These are phyloP conservation scores for Candida anglica DNA, from an alignment of 805 yeast species.

Conservation along the genomic window DNA sequence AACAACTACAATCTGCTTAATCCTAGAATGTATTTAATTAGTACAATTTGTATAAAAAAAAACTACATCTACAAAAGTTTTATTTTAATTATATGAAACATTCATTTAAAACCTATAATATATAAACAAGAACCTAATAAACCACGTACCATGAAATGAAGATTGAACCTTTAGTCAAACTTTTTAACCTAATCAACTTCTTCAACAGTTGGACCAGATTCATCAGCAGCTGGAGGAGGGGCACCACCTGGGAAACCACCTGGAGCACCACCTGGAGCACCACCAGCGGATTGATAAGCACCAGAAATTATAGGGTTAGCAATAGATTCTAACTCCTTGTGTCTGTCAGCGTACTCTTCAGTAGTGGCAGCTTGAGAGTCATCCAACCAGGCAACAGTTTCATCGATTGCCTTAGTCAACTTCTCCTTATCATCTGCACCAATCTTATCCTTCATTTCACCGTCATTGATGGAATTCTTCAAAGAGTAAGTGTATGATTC, in stretches of 20 bases:
- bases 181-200: conserved; percentile 33
- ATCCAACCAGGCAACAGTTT: conserved; percentile 39
- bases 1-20: conserved; percentile 20
- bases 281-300: conserved; percentile 30
- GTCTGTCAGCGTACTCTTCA: conserved; percentile 37
- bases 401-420: conserved; percentile 39
- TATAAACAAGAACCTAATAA: too few relatives aligned
- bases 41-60: not conserved
- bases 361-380: conserved; percentile 34
- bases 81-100: too few relatives aligned
- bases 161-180: not conserved
- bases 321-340: conserved; percentile 36
- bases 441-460: conserved; percentile 43
- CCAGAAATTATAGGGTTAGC: conserved; percentile 37
- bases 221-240: conserved; percentile 33
- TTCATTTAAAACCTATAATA: not conserved
- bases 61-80: not conserved
- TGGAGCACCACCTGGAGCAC: conserved; percentile 24
- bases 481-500: conserved; percentile 86
- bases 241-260: conserved; percentile 24
- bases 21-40: conserved; percentile 13
- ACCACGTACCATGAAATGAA: not conserved
- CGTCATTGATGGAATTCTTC: conserved; percentile 61
- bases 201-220: conserved; percentile 39
- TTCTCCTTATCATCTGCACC: conserved; percentile 48